phyloP scores from a whole-genome alignment of 2,329 filamentous ascomycete genomes.

The Colletotrichum viniferum region DNA sequence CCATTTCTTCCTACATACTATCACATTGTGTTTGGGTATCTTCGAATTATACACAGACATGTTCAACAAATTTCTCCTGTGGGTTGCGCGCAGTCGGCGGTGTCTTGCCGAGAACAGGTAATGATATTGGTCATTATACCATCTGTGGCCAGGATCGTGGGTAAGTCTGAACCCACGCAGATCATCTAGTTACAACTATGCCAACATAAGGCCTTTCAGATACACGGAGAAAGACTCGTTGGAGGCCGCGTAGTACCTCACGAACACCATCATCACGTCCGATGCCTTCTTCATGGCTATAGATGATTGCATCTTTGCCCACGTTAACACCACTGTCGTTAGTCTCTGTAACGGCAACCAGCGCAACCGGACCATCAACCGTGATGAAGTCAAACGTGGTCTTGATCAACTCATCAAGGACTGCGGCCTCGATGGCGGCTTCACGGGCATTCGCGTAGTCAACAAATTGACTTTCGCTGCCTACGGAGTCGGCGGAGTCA shows the following conservation, averaged over 20 bases:
- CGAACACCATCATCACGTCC: not conserved
- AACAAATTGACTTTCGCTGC: not conserved
- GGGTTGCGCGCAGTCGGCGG: too few species aligned
- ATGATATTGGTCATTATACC: too few species aligned
- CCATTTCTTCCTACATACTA: too few species aligned
- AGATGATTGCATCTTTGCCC: not conserved
- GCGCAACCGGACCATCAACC: not conserved
- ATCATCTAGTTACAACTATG: too few species aligned
- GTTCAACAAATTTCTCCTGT: too few species aligned
- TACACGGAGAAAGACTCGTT: not conserved
- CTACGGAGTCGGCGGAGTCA: not conserved
- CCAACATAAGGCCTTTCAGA: too few species aligned
- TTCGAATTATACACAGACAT: too few species aligned
- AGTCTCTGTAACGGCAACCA: not conserved
- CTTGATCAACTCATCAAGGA: not conserved
- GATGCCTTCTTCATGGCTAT: accelerated
- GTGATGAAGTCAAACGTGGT: not conserved
- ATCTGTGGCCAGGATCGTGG: too few species aligned
- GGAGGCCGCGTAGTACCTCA: not conserved
- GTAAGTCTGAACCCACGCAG: too few species aligned
- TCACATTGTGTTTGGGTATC: too few species aligned
- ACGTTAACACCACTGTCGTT: not conserved
- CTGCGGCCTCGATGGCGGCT: not conserved
- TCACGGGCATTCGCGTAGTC: not conserved
- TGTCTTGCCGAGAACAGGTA: too few species aligned